Evolutionary conservation across 495 filamentous ascomycete genomes (phyloP).

Genomic region (Aspergillus olivimuriae): DNA sequence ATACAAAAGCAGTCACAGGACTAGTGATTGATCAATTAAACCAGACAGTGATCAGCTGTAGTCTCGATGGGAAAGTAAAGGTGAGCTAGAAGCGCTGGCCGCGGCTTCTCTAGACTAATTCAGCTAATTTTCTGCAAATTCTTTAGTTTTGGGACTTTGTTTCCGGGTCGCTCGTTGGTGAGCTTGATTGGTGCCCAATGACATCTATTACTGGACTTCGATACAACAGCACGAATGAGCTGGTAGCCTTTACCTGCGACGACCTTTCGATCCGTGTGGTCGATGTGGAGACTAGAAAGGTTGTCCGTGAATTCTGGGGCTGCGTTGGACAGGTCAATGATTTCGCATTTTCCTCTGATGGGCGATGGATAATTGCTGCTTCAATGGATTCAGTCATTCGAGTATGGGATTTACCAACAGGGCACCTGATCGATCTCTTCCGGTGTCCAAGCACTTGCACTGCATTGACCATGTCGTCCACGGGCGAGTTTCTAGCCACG

Average conservation of each 20-base stretch:
- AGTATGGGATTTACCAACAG: slow-evolving; percentile 93
- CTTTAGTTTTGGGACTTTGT: slow-evolving; percentile 83
- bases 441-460: slow-evolving; percentile 68
- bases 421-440: slow-evolving; percentile 88
- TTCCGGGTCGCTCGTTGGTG: slow-evolving; percentile 66
- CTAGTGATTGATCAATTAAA: slow-evolving; percentile 81
- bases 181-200: slow-evolving; percentile 82
- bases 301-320: slow-evolving; percentile 90
- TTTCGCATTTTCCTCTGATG: slow-evolving; percentile 87
- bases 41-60: slow-evolving; percentile 72
- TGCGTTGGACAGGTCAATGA: slow-evolving; percentile 75
- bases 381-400: slow-evolving; percentile 76
- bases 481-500: slow-evolving; percentile 88
- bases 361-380: slow-evolving; percentile 86
- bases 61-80: slow-evolving; percentile 89
- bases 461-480: slow-evolving; percentile 77
- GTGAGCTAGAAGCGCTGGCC: slow-evolving; percentile 15
- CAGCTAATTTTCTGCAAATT: neutral
- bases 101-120: neutral
- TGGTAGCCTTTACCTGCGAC: slow-evolving; percentile 85
- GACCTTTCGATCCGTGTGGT: slow-evolving; percentile 83
- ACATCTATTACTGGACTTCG: slow-evolving; percentile 67
- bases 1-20: slow-evolving; percentile 78
- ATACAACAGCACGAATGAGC: slow-evolving; percentile 73
- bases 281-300: slow-evolving; percentile 81